Evolutionary conservation across 2,329 filamentous ascomycete genomes (phyloP), one percentile per base, ranked within the genome.

Genomic region (Calonectria hawksworthii): DNA sequence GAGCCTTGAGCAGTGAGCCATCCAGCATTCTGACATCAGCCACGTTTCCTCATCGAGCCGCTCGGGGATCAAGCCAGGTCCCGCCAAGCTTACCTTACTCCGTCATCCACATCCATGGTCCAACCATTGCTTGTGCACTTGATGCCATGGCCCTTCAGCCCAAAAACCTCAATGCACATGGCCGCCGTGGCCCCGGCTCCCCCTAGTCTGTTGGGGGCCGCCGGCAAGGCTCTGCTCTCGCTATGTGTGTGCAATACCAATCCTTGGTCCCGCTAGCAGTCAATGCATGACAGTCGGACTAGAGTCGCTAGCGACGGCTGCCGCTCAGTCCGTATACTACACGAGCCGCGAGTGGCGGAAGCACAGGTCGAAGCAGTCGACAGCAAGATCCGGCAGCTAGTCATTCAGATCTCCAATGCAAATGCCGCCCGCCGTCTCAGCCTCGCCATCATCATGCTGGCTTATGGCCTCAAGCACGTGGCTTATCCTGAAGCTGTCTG

Each of bases 1-100:
- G 61, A 74, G 54, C 66, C 32, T 64, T 50, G 69, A 30, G 21
- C 41, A 67, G 50, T 51, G 69, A 76, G 66, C 79, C 79, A 80
- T 78, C 79, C 79, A 81, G 77, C 72, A 73, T 72, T 81, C 80
- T 79, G 71, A 80, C 78, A 81, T 81, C 77, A 80, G 78, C 76
- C 80, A 81, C 79, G 77, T 80, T 80, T 75, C 75, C 73, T 70
- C 56, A 76, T 67, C 32, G 28, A 70, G 72, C 68, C 59, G 41
- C 67, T 61, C 67, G 13, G 38, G 23, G 56, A 69, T 38, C 59
- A 56, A 36, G 50, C 67, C 59, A 56, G 65, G 54, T 66, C 70
- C 72, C 73, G 61, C 73, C 74, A 61, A 75, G 73, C 73, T 76
- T 52, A 78, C 76, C 77, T 77, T 63, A 38, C 63, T 68, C 74